These are phyloP conservation scores for Chloranthus sessilifolius DNA, from an alignment of 164 flowering plant genomes.

Conservation along the genomic window DNA sequence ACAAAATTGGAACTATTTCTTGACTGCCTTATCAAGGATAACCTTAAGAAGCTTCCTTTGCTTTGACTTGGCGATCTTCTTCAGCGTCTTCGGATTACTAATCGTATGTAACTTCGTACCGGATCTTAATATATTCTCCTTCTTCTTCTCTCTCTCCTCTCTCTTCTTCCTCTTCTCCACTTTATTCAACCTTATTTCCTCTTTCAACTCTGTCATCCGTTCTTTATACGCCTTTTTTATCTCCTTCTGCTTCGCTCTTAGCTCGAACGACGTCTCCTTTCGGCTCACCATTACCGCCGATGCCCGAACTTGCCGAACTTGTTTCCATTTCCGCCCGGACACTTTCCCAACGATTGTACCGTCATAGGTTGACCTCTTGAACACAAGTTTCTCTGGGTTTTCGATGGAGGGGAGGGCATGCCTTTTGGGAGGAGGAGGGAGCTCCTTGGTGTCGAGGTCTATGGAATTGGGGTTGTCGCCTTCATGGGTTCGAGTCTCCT, in stretches of 20 bases:
- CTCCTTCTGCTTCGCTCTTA: conserved; percentile 63
- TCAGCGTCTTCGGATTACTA: conserved; percentile 78
- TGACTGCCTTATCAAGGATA: conserved; percentile 55
- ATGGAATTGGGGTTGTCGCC: conserved; percentile 23
- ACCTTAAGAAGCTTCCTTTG: conserved; percentile 61
- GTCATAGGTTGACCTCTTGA: conserved; percentile 74
- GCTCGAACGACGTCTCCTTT: conserved; percentile 46
- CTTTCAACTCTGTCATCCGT: conserved; percentile 79
- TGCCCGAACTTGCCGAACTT: conserved; percentile 56
- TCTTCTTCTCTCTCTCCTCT: conserved; percentile 88
- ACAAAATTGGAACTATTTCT: too few relatives aligned
- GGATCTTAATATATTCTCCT: conserved; percentile 70
- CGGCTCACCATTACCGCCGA: conserved; percentile 53
- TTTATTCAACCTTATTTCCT: too few relatives aligned
- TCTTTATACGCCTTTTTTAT: conserved; percentile 79
- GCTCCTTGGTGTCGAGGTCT: conserved; percentile 46
- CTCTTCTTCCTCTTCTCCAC: conserved; percentile 55
- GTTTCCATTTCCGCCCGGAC: conserved; percentile 93
- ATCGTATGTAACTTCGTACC: conserved; percentile 86
- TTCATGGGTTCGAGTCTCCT: neutral
- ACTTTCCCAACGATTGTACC: conserved; percentile 86
- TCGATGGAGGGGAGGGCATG: conserved; percentile 54
- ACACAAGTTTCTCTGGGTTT: conserved; percentile 63
- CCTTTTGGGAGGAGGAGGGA: conserved; percentile 50
- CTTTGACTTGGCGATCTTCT: conserved; percentile 91